A percentile compares a stretch with the other conserved stretches of the same genome.
phyloP scores from a whole-genome alignment of 192 early-diverging fungal species.

The Mortierella alpina region DNA sequence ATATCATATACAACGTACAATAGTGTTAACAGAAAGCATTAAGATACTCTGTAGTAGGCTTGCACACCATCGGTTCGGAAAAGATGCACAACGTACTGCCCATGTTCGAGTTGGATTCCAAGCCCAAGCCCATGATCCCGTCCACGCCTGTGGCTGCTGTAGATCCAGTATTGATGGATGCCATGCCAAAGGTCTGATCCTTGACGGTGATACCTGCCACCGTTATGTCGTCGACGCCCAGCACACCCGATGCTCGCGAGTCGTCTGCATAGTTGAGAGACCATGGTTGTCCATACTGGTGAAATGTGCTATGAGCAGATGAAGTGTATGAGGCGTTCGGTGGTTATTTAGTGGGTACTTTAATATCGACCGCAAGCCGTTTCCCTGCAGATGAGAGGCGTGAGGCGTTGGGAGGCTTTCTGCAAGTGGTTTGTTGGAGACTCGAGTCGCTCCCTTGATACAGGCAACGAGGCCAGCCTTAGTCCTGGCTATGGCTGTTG shows the following conservation, averaged over 20 bases:
- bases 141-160: conserved; percentile 63
- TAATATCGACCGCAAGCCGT: too few species aligned
- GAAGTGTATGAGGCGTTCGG: too few species aligned
- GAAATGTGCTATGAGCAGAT: conserved; percentile 27
- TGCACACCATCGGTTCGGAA: conserved; percentile 3
- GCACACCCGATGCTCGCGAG: conserved; percentile 59
- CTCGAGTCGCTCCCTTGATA: too few species aligned
- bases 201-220: conserved; percentile 57
- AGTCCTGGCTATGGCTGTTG: too few species aligned
- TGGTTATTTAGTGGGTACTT: too few species aligned
- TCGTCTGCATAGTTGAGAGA: conserved; percentile 65
- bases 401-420: too few species aligned
- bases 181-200: conserved; percentile 59
- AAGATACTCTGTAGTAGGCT: too few species aligned
- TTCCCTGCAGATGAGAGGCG: too few species aligned
- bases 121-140: conserved; percentile 69
- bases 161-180: conserved; percentile 59
- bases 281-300: conserved; percentile 47
- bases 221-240: conserved; percentile 58
- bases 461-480: too few species aligned
- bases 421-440: too few species aligned
- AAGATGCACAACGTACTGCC: conserved; percentile 36
- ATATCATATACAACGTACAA: too few species aligned
- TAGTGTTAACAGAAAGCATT: too few species aligned
- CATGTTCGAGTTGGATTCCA: conserved; percentile 57